Base-by-base conservation (phyloP, 768 basidiomycete genomes). In the Mycena galopus region DNA sequence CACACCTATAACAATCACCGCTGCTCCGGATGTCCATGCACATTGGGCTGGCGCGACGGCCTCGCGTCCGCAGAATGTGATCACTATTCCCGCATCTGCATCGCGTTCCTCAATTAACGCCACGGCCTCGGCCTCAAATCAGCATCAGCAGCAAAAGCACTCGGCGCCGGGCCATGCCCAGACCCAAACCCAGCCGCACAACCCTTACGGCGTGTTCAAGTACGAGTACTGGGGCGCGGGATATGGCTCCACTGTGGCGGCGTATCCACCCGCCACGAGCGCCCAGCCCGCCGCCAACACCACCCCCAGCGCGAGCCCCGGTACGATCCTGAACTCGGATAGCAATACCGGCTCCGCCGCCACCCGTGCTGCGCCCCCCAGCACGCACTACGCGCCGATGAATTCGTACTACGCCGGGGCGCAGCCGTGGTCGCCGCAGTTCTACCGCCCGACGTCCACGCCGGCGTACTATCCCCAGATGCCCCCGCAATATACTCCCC, bases 361-460 rank as follows among this genome's bases (percentile, higher is more conserved):
- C 61, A 57, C 23, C n/a, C 3, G 27, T 51, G 35, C 59, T n/a
- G 14, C 39, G 39, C 56, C 44, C n/a, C 72, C 47, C 2, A 59
- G 50, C 3, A 53, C 50, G 30, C 70, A 71, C 19, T 66, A 66
- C 29, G 51, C 32, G 33, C n/a, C 57, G 5, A 35, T 35, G 19
- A 56, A 25, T 6, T 65, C 66, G 44, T 74, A 61, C 58, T 72
- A 70, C 42, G 12, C 35, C 30, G 57, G 37, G 33, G 35, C 44
- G 62, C 66, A 61, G 30, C 47, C 58, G 50, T 65, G 64, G 70
- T 44, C 70, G 8, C 57, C 71, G 60, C 71, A 55, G 53, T 72
- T 62, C 53, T 72, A 72, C 65, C 71, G 65, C 21, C 11, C 62
- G 25, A 27, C 27, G 35, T n/a, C 11, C 39, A 3, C 57, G 17